Conservation (phyloP, 2,329 filamentous ascomycete species). For the Diaporthe sp. region DNA sequence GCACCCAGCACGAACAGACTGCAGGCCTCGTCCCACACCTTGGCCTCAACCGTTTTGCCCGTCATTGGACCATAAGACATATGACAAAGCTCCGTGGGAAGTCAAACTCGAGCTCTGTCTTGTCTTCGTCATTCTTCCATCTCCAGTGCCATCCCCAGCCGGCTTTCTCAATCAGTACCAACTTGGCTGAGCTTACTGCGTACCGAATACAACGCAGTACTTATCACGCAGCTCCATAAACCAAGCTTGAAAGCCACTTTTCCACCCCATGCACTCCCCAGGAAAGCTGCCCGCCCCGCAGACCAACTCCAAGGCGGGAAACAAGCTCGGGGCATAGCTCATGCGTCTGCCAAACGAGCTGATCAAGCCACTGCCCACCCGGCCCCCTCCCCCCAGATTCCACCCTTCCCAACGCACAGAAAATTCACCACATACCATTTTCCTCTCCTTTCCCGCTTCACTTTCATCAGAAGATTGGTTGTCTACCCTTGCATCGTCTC, state of each 20-base stretch:
- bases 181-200: neutral
- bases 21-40: constrained; percentile 8
- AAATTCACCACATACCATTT: neutral
- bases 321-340: constrained; percentile 31
- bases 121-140: neutral
- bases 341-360: constrained; percentile 24
- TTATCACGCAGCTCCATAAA: constrained; percentile 26
- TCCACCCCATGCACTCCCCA: constrained; percentile 18
- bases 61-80: neutral
- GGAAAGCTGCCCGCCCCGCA: constrained; percentile 32
- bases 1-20: constrained; percentile 15
- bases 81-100: neutral
- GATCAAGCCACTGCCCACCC: constrained; percentile 31
- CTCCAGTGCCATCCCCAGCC: neutral
- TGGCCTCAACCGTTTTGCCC: constrained; percentile 14
- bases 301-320: constrained; percentile 26
- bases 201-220: constrained; percentile 28
- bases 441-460: neutral
- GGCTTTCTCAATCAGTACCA: neutral
- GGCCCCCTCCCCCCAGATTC: neutral
- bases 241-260: constrained; percentile 5
- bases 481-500: neutral
- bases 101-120: constrained; percentile 5
- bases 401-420: neutral
- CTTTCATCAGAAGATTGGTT: neutral